Percentiles rank a stretch among this genome's conserved stretches.
phyloP scores from a whole-genome alignment of 768 basidiomycete species.

The Leucogyrophana mollusca region DNA sequence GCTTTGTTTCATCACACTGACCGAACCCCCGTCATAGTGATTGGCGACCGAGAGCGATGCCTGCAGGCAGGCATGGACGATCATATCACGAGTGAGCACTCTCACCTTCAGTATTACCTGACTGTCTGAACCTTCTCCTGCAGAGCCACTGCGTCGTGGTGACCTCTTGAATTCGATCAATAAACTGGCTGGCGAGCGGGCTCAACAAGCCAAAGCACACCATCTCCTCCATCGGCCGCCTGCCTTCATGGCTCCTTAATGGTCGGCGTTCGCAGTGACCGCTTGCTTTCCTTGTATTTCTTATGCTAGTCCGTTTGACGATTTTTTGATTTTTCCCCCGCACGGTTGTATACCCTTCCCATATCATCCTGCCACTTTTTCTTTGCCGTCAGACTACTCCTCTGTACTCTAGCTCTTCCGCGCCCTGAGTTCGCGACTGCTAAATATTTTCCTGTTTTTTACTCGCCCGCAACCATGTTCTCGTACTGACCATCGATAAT shows the following conservation, averaged over 20 bases:
- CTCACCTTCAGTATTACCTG: not conserved
- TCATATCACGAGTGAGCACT: slow-evolving; percentile 72
- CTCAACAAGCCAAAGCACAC: slow-evolving; percentile 29
- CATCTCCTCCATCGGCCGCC: slow-evolving; percentile 31
- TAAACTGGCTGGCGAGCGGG: slow-evolving; percentile 70
- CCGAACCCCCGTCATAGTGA: slow-evolving; percentile 53
- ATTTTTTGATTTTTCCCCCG: too few species aligned
- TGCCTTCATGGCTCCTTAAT: slow-evolving; percentile 25
- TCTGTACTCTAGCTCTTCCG: too few species aligned
- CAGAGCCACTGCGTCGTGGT: slow-evolving; percentile 76
- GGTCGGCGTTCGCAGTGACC: slow-evolving; percentile 3
- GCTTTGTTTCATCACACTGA: not conserved
- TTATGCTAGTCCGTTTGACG: not conserved
- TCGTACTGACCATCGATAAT: too few species aligned
- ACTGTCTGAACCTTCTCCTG: slow-evolving; percentile 7
- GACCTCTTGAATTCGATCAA: slow-evolving; percentile 82
- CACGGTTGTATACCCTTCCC: too few species aligned
- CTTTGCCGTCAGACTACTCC: too few species aligned
- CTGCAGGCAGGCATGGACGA: slow-evolving; percentile 81
- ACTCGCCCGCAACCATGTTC: too few species aligned
- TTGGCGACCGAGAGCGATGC: slow-evolving; percentile 79
- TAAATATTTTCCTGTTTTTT: too few species aligned
- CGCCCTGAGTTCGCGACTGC: too few species aligned
- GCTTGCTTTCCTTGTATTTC: not conserved
- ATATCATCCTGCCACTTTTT: too few species aligned